Base-by-base conservation (phyloP, 2,329 filamentous ascomycete genomes). In the Diaporthe velutina region DNA sequence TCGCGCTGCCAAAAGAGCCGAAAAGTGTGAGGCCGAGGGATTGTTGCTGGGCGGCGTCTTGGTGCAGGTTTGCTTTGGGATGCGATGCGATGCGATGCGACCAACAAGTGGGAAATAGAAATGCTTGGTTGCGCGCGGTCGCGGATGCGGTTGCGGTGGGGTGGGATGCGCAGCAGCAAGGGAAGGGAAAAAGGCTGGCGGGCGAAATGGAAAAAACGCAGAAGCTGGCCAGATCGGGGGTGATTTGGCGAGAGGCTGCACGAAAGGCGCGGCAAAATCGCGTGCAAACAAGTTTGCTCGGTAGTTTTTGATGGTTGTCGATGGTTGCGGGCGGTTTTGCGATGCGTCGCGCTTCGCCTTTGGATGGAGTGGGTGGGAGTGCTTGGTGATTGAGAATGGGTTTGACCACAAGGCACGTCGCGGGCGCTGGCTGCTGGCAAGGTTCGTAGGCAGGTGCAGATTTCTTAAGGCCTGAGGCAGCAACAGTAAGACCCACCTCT, bases 311-410 rank as follows among this genome's bases (percentile, higher is more conserved):
- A 90, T 90, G 88, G 86, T 83, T 85, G 84, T 87, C 84, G 88
- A 90, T 90, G 88, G 84, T 87, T 87, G 86, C 86, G 87, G 86
- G 86, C 84, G 87, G 87, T 88, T 85, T 87, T 87, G 88, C 86
- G 88, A 89, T 89, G 89, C 88, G 88, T 68, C 87, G 83, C 84
- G 84, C 85, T 78, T 81, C 79, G 78, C 76, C 64, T 78, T 84
- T 85, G 83, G 85, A 84, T 85, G 85, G 85, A 84, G 84, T 76
- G 71, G 73, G 70, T 60, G 74, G 73, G 70, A 74, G 68, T 70
- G 60, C 54, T 71, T 74, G 75, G 75, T 76, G 74, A 76, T 72
- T 73, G 86, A 81, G 86, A 87, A 80, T 76, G 83, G 87, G 86
- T 68, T 87, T 86, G 85, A 86, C 78, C 85, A 86, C 85, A 85